Conservation (phyloP, 345 rosid genomes). For the Camelina sativa region DNA sequence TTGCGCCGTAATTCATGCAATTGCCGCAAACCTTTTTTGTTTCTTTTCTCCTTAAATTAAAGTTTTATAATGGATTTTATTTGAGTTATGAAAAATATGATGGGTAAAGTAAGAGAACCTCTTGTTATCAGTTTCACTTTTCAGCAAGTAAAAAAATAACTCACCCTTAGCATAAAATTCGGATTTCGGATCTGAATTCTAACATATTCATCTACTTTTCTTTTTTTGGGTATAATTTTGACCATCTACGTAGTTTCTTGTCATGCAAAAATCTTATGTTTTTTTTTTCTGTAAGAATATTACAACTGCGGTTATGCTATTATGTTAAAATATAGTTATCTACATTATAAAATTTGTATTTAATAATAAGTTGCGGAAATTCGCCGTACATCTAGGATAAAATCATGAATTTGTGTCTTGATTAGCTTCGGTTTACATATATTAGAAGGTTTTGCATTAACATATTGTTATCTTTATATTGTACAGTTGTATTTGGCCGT, state of each 20-base stretch:
- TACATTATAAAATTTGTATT: neutral
- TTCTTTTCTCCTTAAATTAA: too few relatives aligned
- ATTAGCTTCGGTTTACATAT: neutral
- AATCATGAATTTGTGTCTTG: neutral
- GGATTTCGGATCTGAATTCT: too few relatives aligned
- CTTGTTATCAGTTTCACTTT: too few relatives aligned
- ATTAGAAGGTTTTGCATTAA: neutral
- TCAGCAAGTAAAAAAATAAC: too few relatives aligned
- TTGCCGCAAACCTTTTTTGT: slow-evolving; percentile 17
- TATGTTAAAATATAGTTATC: neutral
- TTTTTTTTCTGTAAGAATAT: too few relatives aligned
- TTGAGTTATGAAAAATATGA: neutral
- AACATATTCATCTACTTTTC: too few relatives aligned
- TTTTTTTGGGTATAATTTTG: too few relatives aligned
- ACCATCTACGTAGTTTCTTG: too few relatives aligned
- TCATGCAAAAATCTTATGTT: too few relatives aligned
- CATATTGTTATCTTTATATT: too few relatives aligned
- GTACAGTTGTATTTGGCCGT: too few relatives aligned
- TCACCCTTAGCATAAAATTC: too few relatives aligned
- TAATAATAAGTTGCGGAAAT: neutral
- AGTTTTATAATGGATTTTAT: neutral
- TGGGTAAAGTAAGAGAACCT: neutral
- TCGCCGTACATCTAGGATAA: neutral
- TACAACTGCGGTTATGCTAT: neutral
- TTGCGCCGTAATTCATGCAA: slow-evolving; percentile 43